Percentiles rank a stretch among this genome's conserved stretches.
phyloP scores from a whole-genome alignment of 257 asterid species.

The Solanum piurae region DNA sequence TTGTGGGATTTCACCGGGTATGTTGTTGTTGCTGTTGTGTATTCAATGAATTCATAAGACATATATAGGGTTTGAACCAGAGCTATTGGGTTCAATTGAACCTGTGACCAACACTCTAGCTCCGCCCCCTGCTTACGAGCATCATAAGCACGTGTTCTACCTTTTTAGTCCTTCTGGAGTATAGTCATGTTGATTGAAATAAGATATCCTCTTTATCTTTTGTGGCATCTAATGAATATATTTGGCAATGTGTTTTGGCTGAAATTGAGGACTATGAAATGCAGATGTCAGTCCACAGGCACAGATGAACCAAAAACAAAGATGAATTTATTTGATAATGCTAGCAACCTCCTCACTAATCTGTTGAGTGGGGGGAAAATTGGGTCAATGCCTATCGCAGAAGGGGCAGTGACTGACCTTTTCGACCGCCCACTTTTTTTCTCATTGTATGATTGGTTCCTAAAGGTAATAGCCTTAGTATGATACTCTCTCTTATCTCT shows the following conservation, averaged over 20 bases:
- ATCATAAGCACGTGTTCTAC: background rate
- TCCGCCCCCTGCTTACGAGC: background rate
- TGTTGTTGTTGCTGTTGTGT: background rate
- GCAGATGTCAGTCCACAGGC: constrained; percentile 65
- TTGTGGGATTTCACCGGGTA: background rate
- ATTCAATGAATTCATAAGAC: background rate
- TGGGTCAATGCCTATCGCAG: constrained; percentile 85
- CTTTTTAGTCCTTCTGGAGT: background rate
- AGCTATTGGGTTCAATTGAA: background rate
- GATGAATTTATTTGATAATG: constrained; percentile 64
- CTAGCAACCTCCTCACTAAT: constrained; percentile 88
- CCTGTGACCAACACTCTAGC: background rate
- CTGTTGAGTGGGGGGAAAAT: constrained; percentile 75
- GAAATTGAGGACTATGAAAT: constrained; percentile 3
- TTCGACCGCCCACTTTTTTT: constrained; percentile 83
- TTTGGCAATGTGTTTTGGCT: background rate
- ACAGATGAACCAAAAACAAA: constrained; percentile 54
- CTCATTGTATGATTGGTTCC: constrained; percentile 85
- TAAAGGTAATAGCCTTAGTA: constrained; percentile 45
- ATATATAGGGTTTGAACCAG: background rate
- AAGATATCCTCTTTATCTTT: background rate
- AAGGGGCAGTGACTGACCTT: constrained; percentile 95
- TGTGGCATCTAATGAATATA: background rate
- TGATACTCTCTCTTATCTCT: background rate
- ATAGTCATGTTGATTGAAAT: background rate